Percentiles rank a stretch among this genome's conserved stretches.
Evolutionary conservation across 1,284 basidiomycete species (phyloP).

Genomic region (Cutaneotrichosporon cyanovorans): DNA sequence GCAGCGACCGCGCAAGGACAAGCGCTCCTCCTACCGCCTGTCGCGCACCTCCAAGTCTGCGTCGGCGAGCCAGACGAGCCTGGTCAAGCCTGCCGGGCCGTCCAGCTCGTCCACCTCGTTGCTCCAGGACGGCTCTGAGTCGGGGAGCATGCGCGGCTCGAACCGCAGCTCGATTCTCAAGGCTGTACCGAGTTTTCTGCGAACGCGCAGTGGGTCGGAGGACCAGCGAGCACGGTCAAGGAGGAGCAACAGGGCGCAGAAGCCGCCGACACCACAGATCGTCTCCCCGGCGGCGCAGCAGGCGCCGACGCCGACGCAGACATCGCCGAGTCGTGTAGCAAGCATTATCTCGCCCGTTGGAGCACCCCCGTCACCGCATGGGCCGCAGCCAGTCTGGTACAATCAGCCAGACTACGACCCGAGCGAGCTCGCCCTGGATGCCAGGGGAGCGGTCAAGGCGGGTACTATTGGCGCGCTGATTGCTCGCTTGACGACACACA

Average conservation of each 20-base stretch:
- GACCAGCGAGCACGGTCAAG: not conserved
- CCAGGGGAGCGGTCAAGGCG: slow-evolving; percentile 73
- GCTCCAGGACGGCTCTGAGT: slow-evolving; percentile 26
- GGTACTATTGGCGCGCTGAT: slow-evolving; percentile 80
- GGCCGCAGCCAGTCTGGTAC: slow-evolving; percentile 66
- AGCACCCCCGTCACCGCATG: slow-evolving; percentile 5
- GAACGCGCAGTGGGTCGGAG: slow-evolving; percentile 26
- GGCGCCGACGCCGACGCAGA: too few species aligned
- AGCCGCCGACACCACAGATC: not conserved
- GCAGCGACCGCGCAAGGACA: slow-evolving; percentile 7
- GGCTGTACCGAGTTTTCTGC: slow-evolving; percentile 28
- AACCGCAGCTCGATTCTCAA: slow-evolving; percentile 36
- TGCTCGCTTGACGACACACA: slow-evolving; percentile 84
- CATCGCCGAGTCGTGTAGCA: not conserved
- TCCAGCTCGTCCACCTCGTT: slow-evolving; percentile 35
- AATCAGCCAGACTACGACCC: slow-evolving; percentile 70
- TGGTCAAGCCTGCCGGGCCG: slow-evolving; percentile 17
- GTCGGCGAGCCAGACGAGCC: slow-evolving; percentile 20
- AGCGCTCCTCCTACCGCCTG: slow-evolving; percentile 1
- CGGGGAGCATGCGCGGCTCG: slow-evolving; percentile 24
- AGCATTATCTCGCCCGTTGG: not conserved
- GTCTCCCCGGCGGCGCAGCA: slow-evolving; percentile 3
- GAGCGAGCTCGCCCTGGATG: slow-evolving; percentile 73
- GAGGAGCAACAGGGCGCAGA: slow-evolving; percentile 7
- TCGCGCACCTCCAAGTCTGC: slow-evolving; percentile 15